Evolutionary conservation across 306 rosid genomes (phyloP), one percentile per base, ranked within the genome.

Genomic region (Luffa acutangula): DNA sequence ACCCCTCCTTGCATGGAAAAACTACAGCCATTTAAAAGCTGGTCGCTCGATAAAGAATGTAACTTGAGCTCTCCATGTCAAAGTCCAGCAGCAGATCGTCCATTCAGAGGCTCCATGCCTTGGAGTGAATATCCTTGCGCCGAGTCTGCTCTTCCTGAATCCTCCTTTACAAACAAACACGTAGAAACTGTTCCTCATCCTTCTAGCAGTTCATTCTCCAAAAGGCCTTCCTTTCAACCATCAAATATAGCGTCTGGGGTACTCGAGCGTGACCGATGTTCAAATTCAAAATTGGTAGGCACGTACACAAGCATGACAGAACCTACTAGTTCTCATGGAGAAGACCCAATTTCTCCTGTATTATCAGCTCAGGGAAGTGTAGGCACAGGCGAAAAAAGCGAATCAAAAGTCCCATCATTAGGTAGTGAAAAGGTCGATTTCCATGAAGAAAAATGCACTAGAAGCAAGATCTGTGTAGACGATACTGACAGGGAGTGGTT

Each of bases 281-380:
- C 79, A 8, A 82, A 85, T 82, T 85, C 81, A 63, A 84, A 82
- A 67, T 79, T 80, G 25, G 80, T 75, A 80, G 82, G 83, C 33
- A 85, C 72, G 54, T 80, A 80, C 76, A 80, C 48, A 70, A 80
- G 81, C 80, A 34, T 75, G 75, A 41, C 80, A 39, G 76, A 10
- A 20, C 42, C 70, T 7, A 78, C 77, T 59, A 87, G 79, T 81
- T 92, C 88, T 82, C 80, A 51, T 75, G 80, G 84, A 86, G 45
- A 84, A 85, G 79, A 84, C 86, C 31, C 80, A 85, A 78, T 54
- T 33, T 88, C 96, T 66, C 81, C 82, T 48, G 89, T 80, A 77
- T 63, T 75, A 78, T 87, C 93, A 75, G 89, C 18, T 13, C 85
- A 87, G 59, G 92, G 84, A 82, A 89, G 96, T 78, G 79, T 85